Conservation (phyloP, 805 yeast genomes). For the Metschnikowia drakensbergensis region DNA sequence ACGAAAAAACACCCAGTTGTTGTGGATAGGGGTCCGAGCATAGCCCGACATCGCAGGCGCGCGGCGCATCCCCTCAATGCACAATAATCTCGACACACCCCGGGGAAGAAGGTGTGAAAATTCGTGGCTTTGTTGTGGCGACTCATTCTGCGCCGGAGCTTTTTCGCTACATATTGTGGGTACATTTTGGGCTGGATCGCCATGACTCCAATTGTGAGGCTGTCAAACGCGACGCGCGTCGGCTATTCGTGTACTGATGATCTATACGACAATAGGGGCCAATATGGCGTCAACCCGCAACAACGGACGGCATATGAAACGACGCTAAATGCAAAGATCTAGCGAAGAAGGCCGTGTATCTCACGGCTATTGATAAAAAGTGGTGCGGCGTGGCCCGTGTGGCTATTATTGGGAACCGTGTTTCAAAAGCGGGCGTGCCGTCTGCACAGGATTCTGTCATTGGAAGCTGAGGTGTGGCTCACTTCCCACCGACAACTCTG, state of each 20-base stretch:
- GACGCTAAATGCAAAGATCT: too few relatives aligned
- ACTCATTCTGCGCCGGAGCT: background rate
- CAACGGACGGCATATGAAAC: too few relatives aligned
- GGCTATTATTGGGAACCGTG: background rate
- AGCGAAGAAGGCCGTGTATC: too few relatives aligned
- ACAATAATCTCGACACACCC: too few relatives aligned
- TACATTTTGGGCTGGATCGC: background rate
- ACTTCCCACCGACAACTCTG: background rate
- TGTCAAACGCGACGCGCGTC: background rate
- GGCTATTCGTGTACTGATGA: background rate
- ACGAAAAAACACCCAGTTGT: background rate
- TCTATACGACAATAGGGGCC: background rate
- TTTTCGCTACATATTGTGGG: too few relatives aligned
- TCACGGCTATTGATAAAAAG: too few relatives aligned
- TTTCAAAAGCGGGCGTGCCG: background rate
- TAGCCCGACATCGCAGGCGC: background rate
- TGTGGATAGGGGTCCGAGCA: background rate
- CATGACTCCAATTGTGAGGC: background rate
- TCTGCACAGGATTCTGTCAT: background rate
- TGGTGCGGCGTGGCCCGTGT: background rate
- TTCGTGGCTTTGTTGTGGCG: too few relatives aligned
- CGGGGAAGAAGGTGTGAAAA: too few relatives aligned
- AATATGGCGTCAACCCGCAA: too few relatives aligned
- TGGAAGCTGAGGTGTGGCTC: background rate
- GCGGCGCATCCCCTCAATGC: background rate